Conservation (phyloP, 2,329 filamentous ascomycete genomes). For the Hirsutella thompsonii region DNA sequence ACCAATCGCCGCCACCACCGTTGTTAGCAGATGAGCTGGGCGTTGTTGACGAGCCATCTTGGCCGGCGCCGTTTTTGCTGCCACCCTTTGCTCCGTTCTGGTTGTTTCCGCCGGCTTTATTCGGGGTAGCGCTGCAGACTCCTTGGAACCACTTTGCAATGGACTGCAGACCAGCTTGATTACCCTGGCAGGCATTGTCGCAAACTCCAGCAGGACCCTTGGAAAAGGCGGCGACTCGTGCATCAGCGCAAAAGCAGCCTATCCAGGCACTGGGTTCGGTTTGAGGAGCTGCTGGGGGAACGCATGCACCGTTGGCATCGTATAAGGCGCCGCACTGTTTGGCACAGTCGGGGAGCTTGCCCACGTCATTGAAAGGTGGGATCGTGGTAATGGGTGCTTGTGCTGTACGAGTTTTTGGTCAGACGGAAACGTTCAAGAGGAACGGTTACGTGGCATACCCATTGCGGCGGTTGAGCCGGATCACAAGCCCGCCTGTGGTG, state of each 20-base stretch:
- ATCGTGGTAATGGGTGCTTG: constrained; percentile 32
- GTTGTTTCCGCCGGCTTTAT: constrained; percentile 20
- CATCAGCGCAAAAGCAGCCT: constrained; percentile 61
- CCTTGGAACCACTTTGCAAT: constrained; percentile 59
- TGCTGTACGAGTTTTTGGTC: background rate
- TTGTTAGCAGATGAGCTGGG: constrained; percentile 1
- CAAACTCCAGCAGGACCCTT: constrained; percentile 47
- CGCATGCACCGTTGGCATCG: constrained; percentile 60
- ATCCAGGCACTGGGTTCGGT: constrained; percentile 42
- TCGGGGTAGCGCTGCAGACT: constrained; percentile 34
- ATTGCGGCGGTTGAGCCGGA: background rate
- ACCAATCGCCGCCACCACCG: constrained; percentile 32
- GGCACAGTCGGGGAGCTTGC: constrained; percentile 48
- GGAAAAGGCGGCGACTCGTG: constrained; percentile 44
- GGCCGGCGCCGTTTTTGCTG: constrained; percentile 6
- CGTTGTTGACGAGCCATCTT: constrained; percentile 3
- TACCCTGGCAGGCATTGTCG: constrained; percentile 39
- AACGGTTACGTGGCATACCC: background rate
- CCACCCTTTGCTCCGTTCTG: constrained; percentile 8
- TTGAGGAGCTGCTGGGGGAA: constrained; percentile 39
- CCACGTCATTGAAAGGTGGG: constrained; percentile 34
- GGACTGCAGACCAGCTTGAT: constrained; percentile 31
- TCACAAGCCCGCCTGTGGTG: too few relatives aligned
- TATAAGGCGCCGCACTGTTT: constrained; percentile 45
- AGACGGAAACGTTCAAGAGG: background rate